A percentile compares a stretch with the other conserved stretches of the same genome.
These are phyloP conservation scores for Pseudohalonectria lignicola DNA, from an alignment of 2,329 filamentous ascomycete species.

Conservation along the genomic window DNA sequence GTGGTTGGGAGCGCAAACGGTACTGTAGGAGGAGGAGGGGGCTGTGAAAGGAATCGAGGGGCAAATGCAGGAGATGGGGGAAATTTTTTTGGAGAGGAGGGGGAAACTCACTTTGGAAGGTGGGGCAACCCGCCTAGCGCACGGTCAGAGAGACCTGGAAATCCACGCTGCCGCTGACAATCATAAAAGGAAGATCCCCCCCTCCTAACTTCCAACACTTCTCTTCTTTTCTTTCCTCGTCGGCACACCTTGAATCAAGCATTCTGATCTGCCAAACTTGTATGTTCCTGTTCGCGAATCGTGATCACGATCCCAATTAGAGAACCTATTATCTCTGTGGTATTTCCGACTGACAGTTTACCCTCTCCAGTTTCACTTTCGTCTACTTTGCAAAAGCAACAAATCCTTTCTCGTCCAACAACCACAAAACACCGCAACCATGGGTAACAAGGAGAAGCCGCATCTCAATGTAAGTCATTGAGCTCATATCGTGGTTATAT, in stretches of 20 bases:
- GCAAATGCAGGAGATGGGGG: too few species aligned
- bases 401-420: slow-evolving; percentile 5
- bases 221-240: slow-evolving; percentile 19
- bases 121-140: neutral
- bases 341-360: too few species aligned
- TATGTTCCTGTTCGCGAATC: slow-evolving; percentile 1
- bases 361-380: slow-evolving; percentile 1
- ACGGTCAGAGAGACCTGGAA: too few species aligned
- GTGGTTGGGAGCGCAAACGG: too few species aligned
- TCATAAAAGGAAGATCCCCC: slow-evolving; percentile 2
- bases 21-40: neutral
- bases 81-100: neutral
- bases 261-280: slow-evolving; percentile 21
- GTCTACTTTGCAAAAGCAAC: neutral
- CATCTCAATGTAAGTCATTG: slow-evolving; percentile 84
- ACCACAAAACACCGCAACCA: slow-evolving; percentile 18
- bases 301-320: slow-evolving; percentile 5
- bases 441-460: slow-evolving; percentile 83
- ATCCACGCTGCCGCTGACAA: neutral
- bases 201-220: slow-evolving; percentile 7
- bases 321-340: too few species aligned
- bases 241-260: slow-evolving; percentile 28
- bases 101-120: neutral
- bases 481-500: neutral
- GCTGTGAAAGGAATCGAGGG: neutral